Conservation (phyloP, 2,329 filamentous ascomycete genomes). For the Curvularia sp. region DNA sequence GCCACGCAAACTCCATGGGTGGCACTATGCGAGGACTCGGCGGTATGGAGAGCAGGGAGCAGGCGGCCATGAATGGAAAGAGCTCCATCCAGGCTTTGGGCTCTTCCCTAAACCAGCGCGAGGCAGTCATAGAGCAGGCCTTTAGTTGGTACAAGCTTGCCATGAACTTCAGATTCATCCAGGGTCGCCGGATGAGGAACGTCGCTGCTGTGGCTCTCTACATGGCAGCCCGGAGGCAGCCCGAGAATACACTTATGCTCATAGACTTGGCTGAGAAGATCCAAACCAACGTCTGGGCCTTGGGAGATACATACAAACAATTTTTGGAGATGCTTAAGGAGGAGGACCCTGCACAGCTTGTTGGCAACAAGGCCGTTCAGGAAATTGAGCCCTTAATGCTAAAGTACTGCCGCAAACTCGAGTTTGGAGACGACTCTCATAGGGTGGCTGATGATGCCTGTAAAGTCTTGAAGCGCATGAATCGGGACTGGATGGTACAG, state of each 20-base stretch:
- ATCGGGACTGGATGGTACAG: slow-evolving; percentile 95
- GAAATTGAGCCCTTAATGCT: slow-evolving; percentile 90
- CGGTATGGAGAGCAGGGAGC: slow-evolving; percentile 64
- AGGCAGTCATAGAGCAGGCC: slow-evolving; percentile 50
- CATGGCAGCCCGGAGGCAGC: slow-evolving; percentile 80
- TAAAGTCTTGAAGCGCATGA: slow-evolving; percentile 89
- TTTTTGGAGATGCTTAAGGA: slow-evolving; percentile 73
- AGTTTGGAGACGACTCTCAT: slow-evolving; percentile 82
- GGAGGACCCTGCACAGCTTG: slow-evolving; percentile 59
- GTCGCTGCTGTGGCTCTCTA: slow-evolving; percentile 94
- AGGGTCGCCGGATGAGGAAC: slow-evolving; percentile 79
- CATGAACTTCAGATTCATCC: slow-evolving; percentile 66
- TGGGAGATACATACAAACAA: slow-evolving; percentile 88
- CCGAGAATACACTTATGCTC: slow-evolving; percentile 84
- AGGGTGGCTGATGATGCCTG: slow-evolving; percentile 89
- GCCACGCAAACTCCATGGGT: slow-evolving; percentile 71
- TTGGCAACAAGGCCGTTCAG: slow-evolving; percentile 62
- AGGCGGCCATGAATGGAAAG: slow-evolving; percentile 66
- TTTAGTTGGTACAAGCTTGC: slow-evolving; percentile 55
- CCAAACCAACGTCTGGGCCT: slow-evolving; percentile 87
- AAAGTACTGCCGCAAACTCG: slow-evolving; percentile 88
- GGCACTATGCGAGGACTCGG: slow-evolving; percentile 56
- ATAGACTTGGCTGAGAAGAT: slow-evolving; percentile 92
- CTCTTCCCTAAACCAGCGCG: slow-evolving; percentile 49
- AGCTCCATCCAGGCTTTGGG: slow-evolving; percentile 51